Evolutionary conservation across 1,284 basidiomycete species (phyloP).

Genomic region (Apiotrichum montevideense): DNA sequence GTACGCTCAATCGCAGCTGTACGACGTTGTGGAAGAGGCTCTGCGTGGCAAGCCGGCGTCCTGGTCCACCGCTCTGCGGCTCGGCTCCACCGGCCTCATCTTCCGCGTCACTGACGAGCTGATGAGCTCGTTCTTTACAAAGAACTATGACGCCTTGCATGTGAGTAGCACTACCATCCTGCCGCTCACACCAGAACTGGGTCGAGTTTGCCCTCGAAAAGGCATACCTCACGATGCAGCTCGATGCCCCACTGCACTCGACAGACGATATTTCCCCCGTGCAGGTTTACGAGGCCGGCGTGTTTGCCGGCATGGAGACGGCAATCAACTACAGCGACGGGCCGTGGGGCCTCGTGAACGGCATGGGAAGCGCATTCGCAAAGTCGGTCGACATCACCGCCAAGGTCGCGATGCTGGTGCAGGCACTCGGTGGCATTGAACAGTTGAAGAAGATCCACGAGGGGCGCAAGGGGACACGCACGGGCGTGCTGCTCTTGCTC

Average conservation of each 20-base stretch:
- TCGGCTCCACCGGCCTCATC: neutral
- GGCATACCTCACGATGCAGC: slow-evolving; percentile 65
- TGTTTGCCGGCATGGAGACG: slow-evolving; percentile 27
- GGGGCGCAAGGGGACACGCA: neutral
- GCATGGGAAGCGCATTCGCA: slow-evolving; percentile 4
- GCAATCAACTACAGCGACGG: slow-evolving; percentile 2
- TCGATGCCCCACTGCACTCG: slow-evolving; percentile 67
- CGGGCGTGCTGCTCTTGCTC: neutral
- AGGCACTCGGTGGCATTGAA: slow-evolving; percentile 1
- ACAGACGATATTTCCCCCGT: slow-evolving; percentile 63
- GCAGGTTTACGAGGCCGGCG: slow-evolving; percentile 66
- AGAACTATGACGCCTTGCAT: neutral
- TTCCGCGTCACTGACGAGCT: neutral
- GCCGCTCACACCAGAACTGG: slow-evolving; percentile 52
- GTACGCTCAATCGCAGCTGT: slow-evolving; percentile 5
- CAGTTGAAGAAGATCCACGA: neutral
- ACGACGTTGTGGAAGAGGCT: slow-evolving; percentile 5
- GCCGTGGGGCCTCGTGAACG: slow-evolving; percentile 3
- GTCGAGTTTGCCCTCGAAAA: slow-evolving; percentile 66
- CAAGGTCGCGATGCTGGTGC: slow-evolving; percentile 1
- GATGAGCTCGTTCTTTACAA: neutral
- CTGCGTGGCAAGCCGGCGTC: slow-evolving; percentile 1
- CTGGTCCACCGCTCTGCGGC: slow-evolving; percentile 1
- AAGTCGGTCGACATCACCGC: neutral
- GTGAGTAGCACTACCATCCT: neutral